Conservation (phyloP, 2,329 filamentous ascomycete species). For the Penicillium paneum region DNA sequence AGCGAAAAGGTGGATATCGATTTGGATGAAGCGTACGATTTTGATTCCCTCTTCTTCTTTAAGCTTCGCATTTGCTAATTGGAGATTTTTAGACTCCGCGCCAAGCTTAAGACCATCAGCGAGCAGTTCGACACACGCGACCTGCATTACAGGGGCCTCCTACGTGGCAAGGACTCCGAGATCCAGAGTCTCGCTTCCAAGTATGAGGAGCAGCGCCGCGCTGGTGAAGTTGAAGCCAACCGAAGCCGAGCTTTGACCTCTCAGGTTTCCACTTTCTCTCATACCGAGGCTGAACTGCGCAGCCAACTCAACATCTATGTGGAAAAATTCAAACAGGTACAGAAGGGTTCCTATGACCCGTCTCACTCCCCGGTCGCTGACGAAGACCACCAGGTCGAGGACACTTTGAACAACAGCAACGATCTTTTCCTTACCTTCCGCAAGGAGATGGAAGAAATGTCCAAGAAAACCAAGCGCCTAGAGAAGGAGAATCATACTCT, state of each 20-base stretch:
- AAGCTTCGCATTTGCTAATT: constrained; percentile 9
- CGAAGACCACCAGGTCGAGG: constrained; percentile 73
- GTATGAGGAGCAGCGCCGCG: constrained; percentile 85
- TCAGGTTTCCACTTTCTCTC: constrained; percentile 92
- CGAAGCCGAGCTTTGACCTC: constrained; percentile 81
- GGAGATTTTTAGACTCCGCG: constrained; percentile 49
- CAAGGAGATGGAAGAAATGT: constrained; percentile 99
- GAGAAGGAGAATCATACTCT: constrained; percentile 94
- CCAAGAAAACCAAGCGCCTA: constrained; percentile 93
- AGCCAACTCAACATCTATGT: constrained; percentile 98
- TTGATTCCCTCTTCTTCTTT: background rate
- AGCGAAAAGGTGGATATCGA: constrained; percentile 80
- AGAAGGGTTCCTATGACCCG: constrained; percentile 27
- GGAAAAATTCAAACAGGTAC: constrained; percentile 99
- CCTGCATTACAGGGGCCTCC: constrained; percentile 84
- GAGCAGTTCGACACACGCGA: constrained; percentile 97
- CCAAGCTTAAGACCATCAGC: constrained; percentile 86
- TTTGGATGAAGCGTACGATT: constrained; percentile 77
- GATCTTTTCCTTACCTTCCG: constrained; percentile 94
- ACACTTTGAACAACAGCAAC: constrained; percentile 97
- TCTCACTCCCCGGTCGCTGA: constrained; percentile 41
- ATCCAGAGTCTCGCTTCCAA: constrained; percentile 88
- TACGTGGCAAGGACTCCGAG: constrained; percentile 93
- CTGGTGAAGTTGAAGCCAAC: constrained; percentile 73
- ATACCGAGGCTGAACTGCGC: constrained; percentile 88